Evolutionary conservation across 768 basidiomycete species (phyloP).

Genomic region (Saitozyma podzolica): DNA sequence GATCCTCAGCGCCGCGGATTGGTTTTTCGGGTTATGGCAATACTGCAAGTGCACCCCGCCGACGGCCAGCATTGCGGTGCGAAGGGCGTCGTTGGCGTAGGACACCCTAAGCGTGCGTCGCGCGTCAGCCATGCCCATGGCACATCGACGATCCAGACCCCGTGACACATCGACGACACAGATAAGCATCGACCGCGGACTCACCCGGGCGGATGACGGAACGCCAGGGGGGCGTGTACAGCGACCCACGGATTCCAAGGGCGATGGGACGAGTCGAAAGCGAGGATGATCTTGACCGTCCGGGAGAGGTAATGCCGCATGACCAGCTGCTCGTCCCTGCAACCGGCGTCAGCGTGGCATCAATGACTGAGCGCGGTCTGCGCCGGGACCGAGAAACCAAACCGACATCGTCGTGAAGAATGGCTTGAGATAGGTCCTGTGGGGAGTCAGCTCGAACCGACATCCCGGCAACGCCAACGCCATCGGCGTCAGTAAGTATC

Average conservation of each 20-base stretch:
- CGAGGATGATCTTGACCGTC: constrained; percentile 40
- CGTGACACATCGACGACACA: too few species aligned
- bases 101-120: constrained; percentile 13
- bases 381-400: not conserved
- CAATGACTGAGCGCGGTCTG: too few species aligned
- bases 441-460: not conserved
- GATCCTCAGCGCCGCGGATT: constrained; percentile 21
- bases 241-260: constrained; percentile 41
- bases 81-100: constrained; percentile 35
- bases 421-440: constrained; percentile 31
- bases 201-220: constrained; percentile 26
- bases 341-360: not conserved
- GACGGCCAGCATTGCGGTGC: constrained; percentile 33
- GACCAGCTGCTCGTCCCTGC: constrained; percentile 35
- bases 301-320: constrained; percentile 39
- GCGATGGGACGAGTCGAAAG: constrained; percentile 24
- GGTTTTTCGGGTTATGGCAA: constrained; percentile 17
- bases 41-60: constrained; percentile 41
- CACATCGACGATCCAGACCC: not conserved
- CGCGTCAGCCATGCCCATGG: not conserved
- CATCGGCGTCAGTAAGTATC: too few species aligned
- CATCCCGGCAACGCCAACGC: too few species aligned
- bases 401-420: constrained; percentile 35
- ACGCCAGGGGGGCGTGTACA: constrained; percentile 30
- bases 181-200: not conserved